Percentiles rank a stretch among this genome's conserved stretches.
Evolutionary conservation across 2,329 filamentous ascomycete species (phyloP).

Genomic region (Aspergillus pseudoglaucus): DNA sequence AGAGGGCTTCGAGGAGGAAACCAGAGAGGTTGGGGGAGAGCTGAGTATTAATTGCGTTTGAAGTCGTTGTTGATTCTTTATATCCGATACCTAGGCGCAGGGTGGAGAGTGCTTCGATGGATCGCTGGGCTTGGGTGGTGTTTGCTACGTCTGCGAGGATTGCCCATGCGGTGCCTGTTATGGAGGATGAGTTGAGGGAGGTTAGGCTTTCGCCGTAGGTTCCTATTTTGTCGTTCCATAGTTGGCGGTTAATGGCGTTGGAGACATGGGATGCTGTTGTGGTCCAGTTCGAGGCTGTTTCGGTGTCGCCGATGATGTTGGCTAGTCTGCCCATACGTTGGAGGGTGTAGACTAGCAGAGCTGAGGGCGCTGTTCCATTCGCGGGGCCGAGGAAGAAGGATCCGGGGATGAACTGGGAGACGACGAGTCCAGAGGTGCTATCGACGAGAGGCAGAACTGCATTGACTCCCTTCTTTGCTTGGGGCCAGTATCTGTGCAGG

Average conservation of each 20-base stretch:
- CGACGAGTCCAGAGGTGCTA: constrained; percentile 1
- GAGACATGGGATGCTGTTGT: not conserved
- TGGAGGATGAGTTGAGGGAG: constrained; percentile 2
- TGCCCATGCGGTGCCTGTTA: constrained; percentile 4
- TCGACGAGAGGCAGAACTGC: constrained; percentile 1
- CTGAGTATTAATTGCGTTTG: constrained; percentile 11
- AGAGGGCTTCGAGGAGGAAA: constrained; percentile 37
- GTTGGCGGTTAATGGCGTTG: constrained; percentile 6
- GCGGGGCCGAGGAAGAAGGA: constrained; percentile 9
- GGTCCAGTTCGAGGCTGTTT: constrained; percentile 1
- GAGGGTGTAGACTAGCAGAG: constrained; percentile 8
- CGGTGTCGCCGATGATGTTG: constrained; percentile 1
- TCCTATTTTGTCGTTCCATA: constrained; percentile 8
- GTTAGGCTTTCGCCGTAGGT: constrained; percentile 4
- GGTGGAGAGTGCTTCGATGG: constrained; percentile 23
- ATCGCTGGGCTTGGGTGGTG: constrained; percentile 19
- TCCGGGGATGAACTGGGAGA: constrained; percentile 8
- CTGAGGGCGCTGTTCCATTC: constrained; percentile 10
- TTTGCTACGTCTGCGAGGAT: constrained; percentile 20
- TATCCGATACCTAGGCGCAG: constrained; percentile 32
- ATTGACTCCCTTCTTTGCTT: not conserved
- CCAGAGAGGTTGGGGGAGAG: constrained; percentile 45
- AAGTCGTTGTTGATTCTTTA: constrained; percentile 21
- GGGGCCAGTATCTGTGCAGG: constrained; percentile 20
- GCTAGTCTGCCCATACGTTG: constrained; percentile 6